Conservation (phyloP, 1,139 yeast genomes). For the Kodamaea ohmeri region DNA sequence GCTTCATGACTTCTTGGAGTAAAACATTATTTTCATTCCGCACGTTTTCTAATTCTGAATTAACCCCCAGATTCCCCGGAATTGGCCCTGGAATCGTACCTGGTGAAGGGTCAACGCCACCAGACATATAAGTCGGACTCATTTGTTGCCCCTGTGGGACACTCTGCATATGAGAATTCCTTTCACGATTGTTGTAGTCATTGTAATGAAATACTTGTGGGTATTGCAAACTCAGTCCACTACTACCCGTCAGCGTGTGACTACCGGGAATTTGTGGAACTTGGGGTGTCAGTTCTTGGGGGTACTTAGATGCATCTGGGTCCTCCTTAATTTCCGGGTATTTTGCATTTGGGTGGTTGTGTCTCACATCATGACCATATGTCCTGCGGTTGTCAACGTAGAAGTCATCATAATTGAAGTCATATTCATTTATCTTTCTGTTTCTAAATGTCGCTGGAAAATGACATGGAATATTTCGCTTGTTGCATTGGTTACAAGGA, state of each 20-base stretch:
- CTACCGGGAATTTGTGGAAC: too few relatives aligned
- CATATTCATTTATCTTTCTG: slow-evolving; percentile 31
- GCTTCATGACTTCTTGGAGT: slow-evolving; percentile 20
- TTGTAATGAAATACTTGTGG: slow-evolving; percentile 3
- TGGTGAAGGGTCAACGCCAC: neutral
- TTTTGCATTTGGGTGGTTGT: neutral
- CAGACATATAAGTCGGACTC: neutral
- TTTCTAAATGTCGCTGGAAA: slow-evolving; percentile 42
- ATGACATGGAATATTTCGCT: slow-evolving; percentile 32
- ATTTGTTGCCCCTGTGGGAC: slow-evolving; percentile 3
- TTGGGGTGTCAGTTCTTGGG: too few relatives aligned
- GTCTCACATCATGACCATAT: too few relatives aligned
- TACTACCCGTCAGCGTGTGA: slow-evolving; percentile 5
- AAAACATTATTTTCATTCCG: slow-evolving; percentile 22
- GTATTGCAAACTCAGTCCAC: slow-evolving; percentile 4
- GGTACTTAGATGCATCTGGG: too few relatives aligned
- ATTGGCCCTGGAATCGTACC: neutral
- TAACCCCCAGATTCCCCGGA: neutral
- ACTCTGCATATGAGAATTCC: neutral
- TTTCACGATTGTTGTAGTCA: slow-evolving; percentile 3
- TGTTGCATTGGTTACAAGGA: slow-evolving; percentile 41
- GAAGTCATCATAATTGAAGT: slow-evolving; percentile 11
- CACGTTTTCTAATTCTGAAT: slow-evolving; percentile 16
- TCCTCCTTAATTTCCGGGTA: too few relatives aligned
- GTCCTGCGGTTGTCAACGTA: neutral